Base-by-base conservation (phyloP, 306 rosid genomes). In the Sicyos edulis region DNA sequence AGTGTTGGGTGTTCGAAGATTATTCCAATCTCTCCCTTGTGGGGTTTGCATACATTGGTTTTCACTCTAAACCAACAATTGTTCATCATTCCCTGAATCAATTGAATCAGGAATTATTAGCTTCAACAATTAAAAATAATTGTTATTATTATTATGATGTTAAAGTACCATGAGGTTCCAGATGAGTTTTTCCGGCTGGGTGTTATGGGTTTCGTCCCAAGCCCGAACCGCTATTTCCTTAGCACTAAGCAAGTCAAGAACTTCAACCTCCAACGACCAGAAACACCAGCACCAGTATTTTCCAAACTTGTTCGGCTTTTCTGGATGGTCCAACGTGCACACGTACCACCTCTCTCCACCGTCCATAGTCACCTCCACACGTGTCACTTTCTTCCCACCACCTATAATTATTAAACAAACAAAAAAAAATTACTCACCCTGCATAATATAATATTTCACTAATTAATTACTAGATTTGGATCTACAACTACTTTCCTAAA, bases 231-330 rank as follows among this genome's bases (percentile, higher is more conserved):
- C 95, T 8, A 92, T 80, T 58, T 88, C 95, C 60, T 85, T 92
- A 50, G 88, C 87, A 2, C 75, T 86, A 9, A 92, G 67, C 1
- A 92, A 66, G 76, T 85, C 83, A 29, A 86, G 74, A 24, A 92
- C 87, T 72, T 89, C 92, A 4, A 89, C 86, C 55, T 89, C 97
- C 72, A 92, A 67, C 0, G 85, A 86, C 97, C 97, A 92, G 75
- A 92, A 89, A 70, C 97, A 89, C 97, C 97, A 89, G 75, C 97
- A 92, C 96, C 96, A 92, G 76, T 82, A 82, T 57, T 89, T 92
- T 0, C 97, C 97, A 24, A 81, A 86, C 62, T 83, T 92, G 85
- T 58, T 92, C 0, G 91, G 84, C 69, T 86, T 92, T 80, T 89
- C 97, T 0, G 66, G 79, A 74, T 84, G 87, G 21, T 89, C 96